Evolutionary conservation across 2,329 filamentous ascomycete species (phyloP).

Genomic region (Chaetomium strumarium): DNA sequence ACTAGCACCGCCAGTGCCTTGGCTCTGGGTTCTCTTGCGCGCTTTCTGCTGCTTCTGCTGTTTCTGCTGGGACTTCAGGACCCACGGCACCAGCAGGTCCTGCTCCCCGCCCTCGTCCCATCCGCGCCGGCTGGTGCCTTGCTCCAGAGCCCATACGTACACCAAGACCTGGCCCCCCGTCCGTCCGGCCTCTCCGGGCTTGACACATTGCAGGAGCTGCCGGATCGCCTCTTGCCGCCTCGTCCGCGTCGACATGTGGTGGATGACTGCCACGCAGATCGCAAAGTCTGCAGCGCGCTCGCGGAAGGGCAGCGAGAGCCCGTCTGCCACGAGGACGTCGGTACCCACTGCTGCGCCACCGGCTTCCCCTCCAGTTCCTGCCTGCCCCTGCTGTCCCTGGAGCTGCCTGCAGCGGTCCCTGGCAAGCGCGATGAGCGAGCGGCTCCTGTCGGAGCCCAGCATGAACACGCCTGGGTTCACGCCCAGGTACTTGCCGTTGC

Average conservation of each 20-base stretch:
- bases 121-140: constrained; percentile 75
- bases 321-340: constrained; percentile 73
- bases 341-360: constrained; percentile 37
- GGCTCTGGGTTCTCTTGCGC: constrained; percentile 13
- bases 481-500: constrained; percentile 90
- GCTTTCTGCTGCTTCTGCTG: constrained; percentile 27
- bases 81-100: constrained; percentile 95
- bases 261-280: constrained; percentile 89
- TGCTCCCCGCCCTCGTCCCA: constrained; percentile 82
- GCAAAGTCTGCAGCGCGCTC: constrained; percentile 62
- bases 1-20: constrained; percentile 4
- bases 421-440: constrained; percentile 48
- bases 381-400: constrained; percentile 10
- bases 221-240: constrained; percentile 68
- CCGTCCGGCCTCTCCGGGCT: constrained; percentile 19
- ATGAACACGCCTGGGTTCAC: constrained; percentile 76
- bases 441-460: constrained; percentile 76
- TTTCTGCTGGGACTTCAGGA: constrained; percentile 46
- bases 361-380: constrained; percentile 17
- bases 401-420: constrained; percentile 28
- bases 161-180: constrained; percentile 62
- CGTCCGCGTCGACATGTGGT: constrained; percentile 77
- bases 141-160: constrained; percentile 95
- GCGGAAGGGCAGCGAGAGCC: constrained; percentile 75
- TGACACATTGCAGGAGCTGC: constrained; percentile 63